These are phyloP conservation scores for Colletotrichum chrysophilum DNA, from an alignment of 2,329 filamentous ascomycete species.

Conservation along the genomic window DNA sequence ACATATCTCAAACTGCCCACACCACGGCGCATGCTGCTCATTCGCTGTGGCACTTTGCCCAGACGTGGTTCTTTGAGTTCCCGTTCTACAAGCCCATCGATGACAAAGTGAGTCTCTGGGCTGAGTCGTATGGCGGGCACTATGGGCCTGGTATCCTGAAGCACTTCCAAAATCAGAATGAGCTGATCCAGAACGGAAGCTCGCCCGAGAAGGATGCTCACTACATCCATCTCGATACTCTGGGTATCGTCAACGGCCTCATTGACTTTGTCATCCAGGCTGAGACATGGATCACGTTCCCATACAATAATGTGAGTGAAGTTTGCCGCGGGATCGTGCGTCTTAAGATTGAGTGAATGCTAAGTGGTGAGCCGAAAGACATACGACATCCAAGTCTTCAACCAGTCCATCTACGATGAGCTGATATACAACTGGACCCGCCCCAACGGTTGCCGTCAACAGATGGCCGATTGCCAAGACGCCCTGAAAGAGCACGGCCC, in stretches of 20 bases:
- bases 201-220: constrained; percentile 50
- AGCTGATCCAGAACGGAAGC: constrained; percentile 52
- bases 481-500: constrained; percentile 32
- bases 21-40: constrained; percentile 43
- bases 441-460: constrained; percentile 56
- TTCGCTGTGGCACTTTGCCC: constrained; percentile 60
- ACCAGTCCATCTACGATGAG: constrained; percentile 30
- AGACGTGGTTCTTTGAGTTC: constrained; percentile 66
- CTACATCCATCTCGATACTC: constrained; percentile 61
- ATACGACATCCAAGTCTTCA: constrained; percentile 65
- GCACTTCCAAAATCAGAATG: constrained; percentile 66
- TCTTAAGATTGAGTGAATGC: neutral
- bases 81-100: constrained; percentile 55
- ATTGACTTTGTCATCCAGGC: constrained; percentile 68
- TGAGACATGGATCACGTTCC: constrained; percentile 60
- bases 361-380: constrained; percentile 36
- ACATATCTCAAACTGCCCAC: constrained; percentile 31
- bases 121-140: constrained; percentile 50
- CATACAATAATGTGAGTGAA: constrained; percentile 58
- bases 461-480: constrained; percentile 56
- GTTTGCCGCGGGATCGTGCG: accelerated
- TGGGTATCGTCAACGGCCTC: constrained; percentile 75
- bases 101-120: constrained; percentile 65
- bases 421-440: constrained; percentile 38
- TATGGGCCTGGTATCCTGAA: constrained; percentile 62